Evolutionary conservation across 441 rosid genomes (phyloP).

Genomic region (Dalechampia spathulata): DNA sequence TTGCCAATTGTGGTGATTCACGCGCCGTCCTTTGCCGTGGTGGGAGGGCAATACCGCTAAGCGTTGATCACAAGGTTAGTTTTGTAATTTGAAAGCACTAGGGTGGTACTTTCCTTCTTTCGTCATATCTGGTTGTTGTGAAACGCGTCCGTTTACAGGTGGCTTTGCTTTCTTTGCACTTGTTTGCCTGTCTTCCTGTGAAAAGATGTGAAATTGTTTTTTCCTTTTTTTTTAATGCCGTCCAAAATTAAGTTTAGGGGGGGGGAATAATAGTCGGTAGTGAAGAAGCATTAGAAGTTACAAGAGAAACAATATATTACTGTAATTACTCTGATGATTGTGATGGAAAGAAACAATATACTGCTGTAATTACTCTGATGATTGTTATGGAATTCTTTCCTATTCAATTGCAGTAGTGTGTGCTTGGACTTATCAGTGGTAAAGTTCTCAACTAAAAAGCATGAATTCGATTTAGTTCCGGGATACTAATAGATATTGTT

Average conservation of each 20-base stretch:
- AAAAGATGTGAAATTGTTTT: background rate
- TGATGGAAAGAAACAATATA: too few species aligned
- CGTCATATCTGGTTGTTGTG: background rate
- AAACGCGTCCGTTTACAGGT: background rate
- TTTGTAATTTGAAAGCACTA: background rate
- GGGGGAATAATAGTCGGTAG: too few species aligned
- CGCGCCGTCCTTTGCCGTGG: constrained; percentile 72
- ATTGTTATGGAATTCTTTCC: too few species aligned
- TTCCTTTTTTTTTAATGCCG: too few species aligned
- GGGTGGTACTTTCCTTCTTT: too few species aligned
- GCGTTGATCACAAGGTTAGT: constrained; percentile 71
- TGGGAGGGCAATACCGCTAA: constrained; percentile 49
- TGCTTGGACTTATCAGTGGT: too few species aligned
- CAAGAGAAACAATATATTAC: background rate
- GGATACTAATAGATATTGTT: too few species aligned
- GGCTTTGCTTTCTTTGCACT: background rate
- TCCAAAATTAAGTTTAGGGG: too few species aligned
- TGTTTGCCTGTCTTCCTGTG: background rate
- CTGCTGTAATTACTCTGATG: too few species aligned
- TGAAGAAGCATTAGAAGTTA: background rate
- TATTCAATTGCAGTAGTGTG: too few species aligned
- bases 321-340: too few species aligned
- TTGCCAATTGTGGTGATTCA: constrained; percentile 83
- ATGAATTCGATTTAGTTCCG: background rate
- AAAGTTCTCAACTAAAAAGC: background rate